Base-by-base conservation (phyloP, 2,329 filamentous ascomycete genomes). In the Thielaviopsis ethacetica region DNA sequence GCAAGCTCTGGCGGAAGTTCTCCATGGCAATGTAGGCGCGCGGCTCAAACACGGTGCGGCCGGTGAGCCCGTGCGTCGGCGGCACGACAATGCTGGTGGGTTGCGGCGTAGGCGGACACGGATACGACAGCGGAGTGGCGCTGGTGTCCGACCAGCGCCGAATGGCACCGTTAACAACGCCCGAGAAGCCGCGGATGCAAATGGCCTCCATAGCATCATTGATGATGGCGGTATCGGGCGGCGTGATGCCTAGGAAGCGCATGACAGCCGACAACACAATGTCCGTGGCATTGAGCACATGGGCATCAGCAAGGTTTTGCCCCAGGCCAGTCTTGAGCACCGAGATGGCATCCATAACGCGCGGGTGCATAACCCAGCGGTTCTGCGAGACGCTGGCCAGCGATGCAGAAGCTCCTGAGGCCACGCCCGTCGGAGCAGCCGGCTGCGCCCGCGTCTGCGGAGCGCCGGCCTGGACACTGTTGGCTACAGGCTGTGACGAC, bases 181-280 rank as follows among this genome's bases (percentile, higher is more conserved):
- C 68, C 24, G 68, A 65, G 49, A 74, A 71, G 27, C 71, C 72
- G 61, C 71, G 72, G 55, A 74, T 74, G 52, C 72, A 74, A 44
- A 77, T 74, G 30, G 68, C 66, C 62, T 78, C 76, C 65, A 78
- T 71, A 60, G 71, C 70, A 44, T 75, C 72, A 57, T 73, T 72
- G 73, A 73, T 0, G 72, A 73, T 6, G 71, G 70, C 50, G 70
- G 69, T 59, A 13, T 61, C 56, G 13, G 56, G 54, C 24, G 70
- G 70, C 62, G 76, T 73, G 53, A 80, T 70, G 0, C 75, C 75
- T 10, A 79, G 67, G 52, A 72, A 75, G 26, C 76, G 75, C 62
- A 78, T 78, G 62, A 79, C 68, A 13, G 76, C 76, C 6, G 75
- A 77, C 71, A 78, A 76, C 61, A 77, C 74, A 24, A 78, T 72